Base-by-base conservation (phyloP, 352 stramenopile species). In the Phytophthora uliginosa region DNA sequence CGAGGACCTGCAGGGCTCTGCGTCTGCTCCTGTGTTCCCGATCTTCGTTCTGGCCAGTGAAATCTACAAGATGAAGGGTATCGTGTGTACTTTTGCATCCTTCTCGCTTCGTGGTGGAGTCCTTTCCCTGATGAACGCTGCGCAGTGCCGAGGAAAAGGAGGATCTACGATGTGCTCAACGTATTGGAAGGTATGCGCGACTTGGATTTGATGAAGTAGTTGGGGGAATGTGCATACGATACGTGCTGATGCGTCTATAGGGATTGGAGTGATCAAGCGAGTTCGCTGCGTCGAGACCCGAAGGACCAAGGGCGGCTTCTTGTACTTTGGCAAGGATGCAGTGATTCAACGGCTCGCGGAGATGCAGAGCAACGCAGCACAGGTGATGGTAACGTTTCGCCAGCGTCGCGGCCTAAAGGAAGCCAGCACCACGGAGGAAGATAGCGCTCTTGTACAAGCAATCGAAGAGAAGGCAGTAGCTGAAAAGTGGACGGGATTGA, bases 121-220 rank as follows among this genome's bases (percentile, higher is more conserved):
- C 57, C 36, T 33, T 59, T 20, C 71, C 31, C 28, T 72, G 51
- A 63, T 69, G 48, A 52, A 45, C 12, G 42, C 65, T 71, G 34
- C 38, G 33, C 53, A 94, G 87, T 91, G 36, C 77, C 84, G 36
- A 74, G 84, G 40, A 95, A 95, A 58, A 80, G 87, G 56, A 73
- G 87, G 5, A 88, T 92, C 9, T 95, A 95, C 59, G 87, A 95
- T 59, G 87, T 93, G 10, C 69, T 95, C 22, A 86, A 95, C 51
- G 87, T 95, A 4, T 63, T 95, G 17, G 87, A 95, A 92, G 87
- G 87, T 92, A 71, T 52, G 42, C n/a, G 20, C 36, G 36, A 42
- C 17, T 17, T 42, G 20, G 20, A 7, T 59, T n/a, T 59, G 28
- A 17, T 45, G 15, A 38, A 47, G 51, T 45, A 31, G 10, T 7